Evolutionary conservation across 2,329 filamentous ascomycete species (phyloP), one percentile per base, ranked within the genome.

Genomic region (Cytospora chrysosperma): DNA sequence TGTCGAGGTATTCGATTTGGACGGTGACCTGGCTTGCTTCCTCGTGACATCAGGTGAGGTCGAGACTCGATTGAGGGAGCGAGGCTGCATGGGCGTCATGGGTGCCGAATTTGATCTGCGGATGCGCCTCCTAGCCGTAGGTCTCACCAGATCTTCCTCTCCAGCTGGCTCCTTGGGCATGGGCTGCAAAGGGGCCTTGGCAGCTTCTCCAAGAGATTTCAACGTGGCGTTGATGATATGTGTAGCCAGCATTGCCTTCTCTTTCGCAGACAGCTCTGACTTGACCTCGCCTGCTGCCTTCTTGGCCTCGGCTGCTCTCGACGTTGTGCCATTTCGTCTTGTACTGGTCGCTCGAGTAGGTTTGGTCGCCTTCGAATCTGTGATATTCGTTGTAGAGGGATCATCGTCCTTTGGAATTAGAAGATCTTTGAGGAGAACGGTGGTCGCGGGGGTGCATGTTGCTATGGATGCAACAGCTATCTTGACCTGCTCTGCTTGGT

Each of bases 161-260:
- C 75, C 73, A 2, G 73, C 72, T 68, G 72, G 72, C n/a, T 70
- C 69, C 9, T 76, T 71, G 17, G 75, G 72, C 2, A 73, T 60
- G 26, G 50, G 43, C 4, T 70, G 67, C 1, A 74, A 67, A 4
- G 75, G 66, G 2, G 78, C 74, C 72, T 88, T 92, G 24, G 86
- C 80, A 0, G 86, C 86, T 62, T 90, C 87, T n/a, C 82, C 82
- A 4, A 94, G 80, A 12, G 84, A 81, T 70, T 90, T 92, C 47
- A 93, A 79, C 1, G 87, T 82, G 8, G 80, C 79, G 72, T 93
- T 94, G 70, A 92, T 85, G 40, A 92, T 80, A 66, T 92, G 85
- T 0, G 90, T 92, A 15, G 90, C 90, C 40, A 93, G 76, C 52
- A 85, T 79, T 57, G 86, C 87, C 73, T 83, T 86, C 63, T 92